A percentile compares a stretch with the other conserved stretches of the same genome.
These are phyloP conservation scores for Penicillium sp. DNA, from an alignment of 2,329 filamentous ascomycete genomes.

Conservation along the genomic window DNA sequence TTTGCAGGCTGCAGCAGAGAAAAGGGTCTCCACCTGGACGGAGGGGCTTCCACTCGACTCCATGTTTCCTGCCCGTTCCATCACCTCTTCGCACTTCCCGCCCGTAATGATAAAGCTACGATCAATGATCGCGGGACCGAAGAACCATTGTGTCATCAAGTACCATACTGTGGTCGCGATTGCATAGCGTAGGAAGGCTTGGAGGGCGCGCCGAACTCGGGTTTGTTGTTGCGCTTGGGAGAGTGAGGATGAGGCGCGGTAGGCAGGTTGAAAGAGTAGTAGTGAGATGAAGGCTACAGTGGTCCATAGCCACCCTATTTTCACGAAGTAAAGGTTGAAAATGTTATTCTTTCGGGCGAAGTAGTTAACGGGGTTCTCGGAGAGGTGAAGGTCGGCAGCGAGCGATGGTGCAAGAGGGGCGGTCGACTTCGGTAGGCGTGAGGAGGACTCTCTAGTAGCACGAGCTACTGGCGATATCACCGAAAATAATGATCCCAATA, in stretches of 20 bases:
- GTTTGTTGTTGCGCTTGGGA: slow-evolving; percentile 25
- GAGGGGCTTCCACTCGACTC: slow-evolving; percentile 13
- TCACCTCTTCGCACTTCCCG: slow-evolving; percentile 72
- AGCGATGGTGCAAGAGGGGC: slow-evolving; percentile 45
- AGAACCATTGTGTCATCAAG: slow-evolving; percentile 93
- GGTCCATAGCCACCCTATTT: slow-evolving; percentile 92
- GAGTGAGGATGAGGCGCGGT: slow-evolving; percentile 48
- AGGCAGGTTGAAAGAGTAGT: slow-evolving; percentile 66
- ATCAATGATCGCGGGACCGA: slow-evolving; percentile 88
- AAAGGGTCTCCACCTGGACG: slow-evolving; percentile 53
- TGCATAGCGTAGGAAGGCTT: slow-evolving; percentile 69
- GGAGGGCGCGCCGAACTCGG: slow-evolving; percentile 53
- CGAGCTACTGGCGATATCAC: slow-evolving; percentile 73
- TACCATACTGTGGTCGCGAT: slow-evolving; percentile 80
- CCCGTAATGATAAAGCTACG: slow-evolving; percentile 86
- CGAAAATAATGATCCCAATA: slow-evolving; percentile 81
- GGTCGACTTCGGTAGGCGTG: slow-evolving; percentile 61
- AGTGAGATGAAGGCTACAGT: slow-evolving; percentile 74
- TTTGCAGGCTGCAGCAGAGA: slow-evolving; percentile 81
- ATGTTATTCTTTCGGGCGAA: slow-evolving; percentile 93
- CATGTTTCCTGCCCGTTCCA: slow-evolving; percentile 48
- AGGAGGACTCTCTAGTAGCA: slow-evolving; percentile 33
- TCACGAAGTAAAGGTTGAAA: slow-evolving; percentile 92
- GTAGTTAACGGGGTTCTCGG: slow-evolving; percentile 59
- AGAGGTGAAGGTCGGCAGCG: slow-evolving; percentile 35